Conservation (phyloP, 192 early-diverging fungal genomes). For the Coemansia sp. region DNA sequence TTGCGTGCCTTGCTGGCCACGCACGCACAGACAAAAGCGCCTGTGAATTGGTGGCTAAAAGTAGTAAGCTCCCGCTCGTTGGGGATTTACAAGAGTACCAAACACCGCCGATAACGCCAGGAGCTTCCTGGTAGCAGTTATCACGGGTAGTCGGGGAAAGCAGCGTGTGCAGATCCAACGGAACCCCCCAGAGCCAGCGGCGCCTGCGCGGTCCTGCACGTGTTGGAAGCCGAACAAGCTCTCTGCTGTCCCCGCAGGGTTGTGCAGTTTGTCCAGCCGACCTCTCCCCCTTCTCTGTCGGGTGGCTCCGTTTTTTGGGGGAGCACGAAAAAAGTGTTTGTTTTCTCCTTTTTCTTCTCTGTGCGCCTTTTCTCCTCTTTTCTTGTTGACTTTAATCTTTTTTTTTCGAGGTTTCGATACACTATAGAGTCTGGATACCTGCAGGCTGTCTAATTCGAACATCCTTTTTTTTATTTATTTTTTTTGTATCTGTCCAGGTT, state of each 20-base stretch:
- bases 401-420: neutral
- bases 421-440: neutral
- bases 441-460: neutral
- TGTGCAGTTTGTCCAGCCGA: no score
- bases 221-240: neutral
- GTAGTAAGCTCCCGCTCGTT: no score
- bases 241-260: neutral
- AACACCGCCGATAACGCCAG: no score
- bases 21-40: no score
- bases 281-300: no score
- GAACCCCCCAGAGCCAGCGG: neutral
- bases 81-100: no score
- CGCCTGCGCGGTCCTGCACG: neutral
- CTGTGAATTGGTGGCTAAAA: no score
- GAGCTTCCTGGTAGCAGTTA: no score
- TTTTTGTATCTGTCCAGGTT: no score
- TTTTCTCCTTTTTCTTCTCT: neutral
- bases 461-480: neutral
- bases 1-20: no score
- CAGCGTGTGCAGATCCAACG: neutral
- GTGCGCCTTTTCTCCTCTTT: neutral
- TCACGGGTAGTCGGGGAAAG: neutral
- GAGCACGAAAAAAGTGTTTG: neutral
- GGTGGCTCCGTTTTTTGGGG: neutral
- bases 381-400: neutral